Evolutionary conservation across 2,329 filamentous ascomycete species (phyloP), one percentile per base, ranked within the genome.

Genomic region (Monosporascus sp.): DNA sequence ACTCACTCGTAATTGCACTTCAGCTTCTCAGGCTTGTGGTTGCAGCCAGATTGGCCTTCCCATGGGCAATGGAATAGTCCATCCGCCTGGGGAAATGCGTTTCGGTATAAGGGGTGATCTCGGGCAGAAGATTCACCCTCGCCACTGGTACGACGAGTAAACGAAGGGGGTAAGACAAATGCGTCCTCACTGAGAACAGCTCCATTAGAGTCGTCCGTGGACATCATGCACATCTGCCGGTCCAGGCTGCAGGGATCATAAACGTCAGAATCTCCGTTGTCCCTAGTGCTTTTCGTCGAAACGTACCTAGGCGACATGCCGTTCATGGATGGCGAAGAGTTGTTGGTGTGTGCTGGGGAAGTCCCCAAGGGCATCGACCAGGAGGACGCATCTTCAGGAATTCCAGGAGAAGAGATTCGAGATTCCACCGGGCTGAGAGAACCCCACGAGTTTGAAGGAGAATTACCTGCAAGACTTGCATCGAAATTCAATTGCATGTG

Each of bases 1-100:
- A 75, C 90, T 82, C 87, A 96, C 92, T 97, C 92, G 70, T 97
- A 97, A 75, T 96, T 96, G 85, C 93, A 97, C 83, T 97, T 97
- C 64, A 97, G 88, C 77, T 95, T 94, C 68, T 95, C 94, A 41
- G 92, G 85, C 75, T 89, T 89, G 84, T 97, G 93, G 72, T 83
- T 88, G 82, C 93, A 97, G 66, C 70, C 77, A 35, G 74, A 54
- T 56, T 85, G 79, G 63, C 84, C 87, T 70, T 88, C 85, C 79
- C 88, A 94, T 6, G 93, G 93, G 79, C 93, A 97, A 75, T 96
- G 91, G 76, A 94, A 97, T 55, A 95, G 82, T 67, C 91, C 91
- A 72, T 96, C 90, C 37, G 78, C 70, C 41, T 80, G 72, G 9
- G 86, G 81, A 47, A 74, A 74, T 51, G 79, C 82, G 61, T 83